Evolutionary conservation across 2,329 filamentous ascomycete species (phyloP), one percentile per base, ranked within the genome.

Genomic region (Alternaria panax): DNA sequence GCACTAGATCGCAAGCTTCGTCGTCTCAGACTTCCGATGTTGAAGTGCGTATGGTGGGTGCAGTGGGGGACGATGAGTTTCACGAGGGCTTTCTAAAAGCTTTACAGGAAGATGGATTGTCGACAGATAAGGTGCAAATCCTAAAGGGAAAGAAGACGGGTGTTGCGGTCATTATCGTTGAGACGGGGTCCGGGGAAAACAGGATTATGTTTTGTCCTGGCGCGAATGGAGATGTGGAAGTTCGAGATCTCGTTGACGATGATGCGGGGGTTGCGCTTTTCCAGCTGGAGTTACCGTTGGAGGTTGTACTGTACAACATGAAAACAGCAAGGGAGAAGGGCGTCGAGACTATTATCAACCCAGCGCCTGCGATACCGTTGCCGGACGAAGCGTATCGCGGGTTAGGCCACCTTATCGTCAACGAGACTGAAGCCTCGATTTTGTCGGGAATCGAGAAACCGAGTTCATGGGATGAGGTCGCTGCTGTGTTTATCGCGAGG

Each of bases 401-500:
- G 1, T 84, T 97, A 30, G 87, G 88, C 41, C 92, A 96, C 70
- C 83, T 97, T 42, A 87, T 97, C 51, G 86, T 97, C 70, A 97
- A 98, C 73, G 93, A 97, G 81, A 95, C 90, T 1, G 93, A 97
- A 80, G 92, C 93, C 2, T 86, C 88, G 8, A 86, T 93, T 50
- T 84, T 96, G 54, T 88, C 87, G 0, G 87, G 86, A 2, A 81
- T 77, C n/a, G 68, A 71, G 27, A 74, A 68, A 50, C 70, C 64
- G 11, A 73, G 59, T 41, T 75, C 75, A 4, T 74, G 75, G 65
- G 70, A 78, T 38, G 65, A 73, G 24, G 71, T 79, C 14, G 75
- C 77, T 14, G 67, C 72, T 3, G 51, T 71, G 48, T 95, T 97
- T 77, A 80, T 93, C 40, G 73, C 77, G 7, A 82, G 85, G 51